These are phyloP conservation scores for Nannizzia gypsea DNA, from an alignment of 2,329 filamentous ascomycete genomes.

Conservation along the genomic window DNA sequence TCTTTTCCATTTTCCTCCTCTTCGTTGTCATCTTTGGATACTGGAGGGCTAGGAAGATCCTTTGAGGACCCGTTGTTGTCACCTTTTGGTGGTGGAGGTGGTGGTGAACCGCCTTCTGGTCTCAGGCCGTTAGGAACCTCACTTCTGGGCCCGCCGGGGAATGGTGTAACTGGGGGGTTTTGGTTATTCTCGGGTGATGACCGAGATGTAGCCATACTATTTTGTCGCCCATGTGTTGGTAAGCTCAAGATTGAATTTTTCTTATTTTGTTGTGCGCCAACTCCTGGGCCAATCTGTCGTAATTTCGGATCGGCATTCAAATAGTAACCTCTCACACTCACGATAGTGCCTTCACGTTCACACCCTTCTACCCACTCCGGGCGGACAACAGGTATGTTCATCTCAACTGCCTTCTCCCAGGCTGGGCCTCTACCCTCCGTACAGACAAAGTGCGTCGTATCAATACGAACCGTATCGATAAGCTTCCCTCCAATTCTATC, in stretches of 20 bases:
- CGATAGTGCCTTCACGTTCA: conserved; percentile 79
- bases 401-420: conserved; percentile 95
- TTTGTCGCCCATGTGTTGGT: conserved; percentile 2
- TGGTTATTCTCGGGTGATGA: neutral
- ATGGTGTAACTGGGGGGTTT: conserved; percentile 18
- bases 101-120: conserved; percentile 9
- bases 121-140: conserved; percentile 8
- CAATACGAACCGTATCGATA: conserved; percentile 80
- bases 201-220: neutral
- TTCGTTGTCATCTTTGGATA: neutral
- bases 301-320: conserved; percentile 68
- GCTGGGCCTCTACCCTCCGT: conserved; percentile 78
- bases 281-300: conserved; percentile 37
- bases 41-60: conserved; percentile 1
- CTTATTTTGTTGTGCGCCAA: conserved; percentile 14
- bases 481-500: conserved; percentile 87
- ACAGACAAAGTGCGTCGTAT: conserved; percentile 97
- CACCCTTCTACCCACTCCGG: conserved; percentile 98
- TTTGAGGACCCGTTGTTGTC: neutral
- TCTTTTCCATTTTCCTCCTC: conserved; percentile 11
- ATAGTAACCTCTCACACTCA: conserved; percentile 92
- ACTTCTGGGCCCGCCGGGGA: conserved; percentile 15
- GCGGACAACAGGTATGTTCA: conserved; percentile 93
- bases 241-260: conserved; percentile 10
- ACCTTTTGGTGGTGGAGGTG: conserved; percentile 6